Evolutionary conservation across 306 rosid species (phyloP), one percentile per base, ranked within the genome.

Genomic region (Senna siamea): DNA sequence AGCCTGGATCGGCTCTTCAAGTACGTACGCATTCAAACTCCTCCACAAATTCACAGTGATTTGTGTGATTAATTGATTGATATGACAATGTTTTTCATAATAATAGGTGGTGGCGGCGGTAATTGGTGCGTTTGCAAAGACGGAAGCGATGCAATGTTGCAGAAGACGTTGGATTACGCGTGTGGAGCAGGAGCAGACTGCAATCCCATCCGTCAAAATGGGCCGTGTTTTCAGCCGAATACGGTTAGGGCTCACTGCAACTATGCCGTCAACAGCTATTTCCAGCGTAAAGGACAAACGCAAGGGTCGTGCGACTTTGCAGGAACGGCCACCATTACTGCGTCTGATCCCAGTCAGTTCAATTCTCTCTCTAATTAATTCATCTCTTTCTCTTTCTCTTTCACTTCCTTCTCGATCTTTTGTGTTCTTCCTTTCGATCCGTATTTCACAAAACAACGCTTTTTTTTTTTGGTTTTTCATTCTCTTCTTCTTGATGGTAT

Each of bases 131-230:
- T 89, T 2, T 92, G 98, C 89, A 92, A 87, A 66, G 88, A 76
- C 9, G 98, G 90, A 43, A 50, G 86, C 22, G 93, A 90, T 12
- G 5, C 78, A 1, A 34, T 73, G 7, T 75, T 89, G 7, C 98
- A 92, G 77, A 92, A 85, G 61, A 74, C 96, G 0, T 13, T 92
- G 58, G 98, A 92, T 81, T 92, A 83, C 56, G 98, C 98, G 12
- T 92, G 98, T 77, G 98, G 98, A 64, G 90, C 93, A n/a, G 98
- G 98, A 4, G 98, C 93, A 57, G 98, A 92, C 60, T 92, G 98
- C 50, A 78, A 73, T 87, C 84, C 98, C 19, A 74, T 88, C 44
- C 88, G 79, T 52, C 73, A 20, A 65, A 71, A 47, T 15, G 96
- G 80, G 0, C 80, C 59, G 14, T 92, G 98, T 65, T 92, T 54